Evolutionary conservation across 306 rosid species (phyloP).

Genomic region (Pyrus communis): DNA sequence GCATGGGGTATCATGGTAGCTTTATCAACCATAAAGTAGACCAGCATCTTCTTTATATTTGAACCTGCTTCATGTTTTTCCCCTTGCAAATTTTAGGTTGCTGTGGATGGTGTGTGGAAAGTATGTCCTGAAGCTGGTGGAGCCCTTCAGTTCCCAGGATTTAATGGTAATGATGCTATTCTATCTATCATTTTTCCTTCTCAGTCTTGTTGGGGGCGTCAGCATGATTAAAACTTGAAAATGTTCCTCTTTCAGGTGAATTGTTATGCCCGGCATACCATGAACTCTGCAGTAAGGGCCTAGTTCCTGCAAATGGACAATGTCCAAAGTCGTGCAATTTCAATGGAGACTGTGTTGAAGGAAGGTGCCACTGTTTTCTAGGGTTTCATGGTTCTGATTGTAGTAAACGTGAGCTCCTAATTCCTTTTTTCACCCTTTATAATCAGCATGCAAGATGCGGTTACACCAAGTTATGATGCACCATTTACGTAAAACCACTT

Average conservation of each 20-base stretch:
- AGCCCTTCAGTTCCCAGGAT: slow-evolving; percentile 69
- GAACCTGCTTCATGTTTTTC: not conserved
- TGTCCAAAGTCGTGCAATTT: slow-evolving; percentile 71
- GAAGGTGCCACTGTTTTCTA: slow-evolving; percentile 75
- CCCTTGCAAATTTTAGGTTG: slow-evolving; percentile 47
- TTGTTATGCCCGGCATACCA: slow-evolving; percentile 76
- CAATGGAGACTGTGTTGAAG: slow-evolving; percentile 92
- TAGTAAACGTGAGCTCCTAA: slow-evolving; percentile 63
- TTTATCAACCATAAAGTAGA: not conserved
- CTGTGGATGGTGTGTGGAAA: slow-evolving; percentile 91
- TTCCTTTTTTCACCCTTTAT: slow-evolving; percentile 10
- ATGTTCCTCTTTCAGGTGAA: slow-evolving; percentile 47
- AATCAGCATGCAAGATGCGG: not conserved
- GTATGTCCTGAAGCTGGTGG: slow-evolving; percentile 84
- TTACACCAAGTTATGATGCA: not conserved
- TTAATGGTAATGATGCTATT: slow-evolving; percentile 55
- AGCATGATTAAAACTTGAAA: not conserved
- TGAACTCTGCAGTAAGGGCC: slow-evolving; percentile 65
- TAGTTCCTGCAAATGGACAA: slow-evolving; percentile 46
- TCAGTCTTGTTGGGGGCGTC: not conserved
- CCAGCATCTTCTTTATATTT: not conserved
- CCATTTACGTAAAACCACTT: not conserved
- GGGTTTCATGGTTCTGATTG: slow-evolving; percentile 82
- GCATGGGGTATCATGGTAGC: not conserved
- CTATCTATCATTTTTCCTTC: not conserved